Conservation (phyloP, 164 flowering plant species). For the Amborella trichopoda region DNA sequence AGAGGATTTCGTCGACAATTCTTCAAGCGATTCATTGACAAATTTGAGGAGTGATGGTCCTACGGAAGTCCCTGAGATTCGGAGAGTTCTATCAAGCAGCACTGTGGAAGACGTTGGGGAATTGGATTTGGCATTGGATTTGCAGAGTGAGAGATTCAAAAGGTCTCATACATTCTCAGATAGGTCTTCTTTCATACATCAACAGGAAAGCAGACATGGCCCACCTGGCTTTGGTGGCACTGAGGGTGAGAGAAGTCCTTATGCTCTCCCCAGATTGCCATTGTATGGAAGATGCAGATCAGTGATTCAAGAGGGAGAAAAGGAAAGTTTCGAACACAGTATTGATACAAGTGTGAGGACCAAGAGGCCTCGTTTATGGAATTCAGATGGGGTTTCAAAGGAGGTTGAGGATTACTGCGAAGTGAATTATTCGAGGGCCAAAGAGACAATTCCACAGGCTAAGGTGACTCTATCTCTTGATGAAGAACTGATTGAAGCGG, state of each 20-base stretch:
- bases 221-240: slow-evolving; percentile 15
- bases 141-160: slow-evolving; percentile 16
- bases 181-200: slow-evolving; percentile 14
- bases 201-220: slow-evolving; percentile 23
- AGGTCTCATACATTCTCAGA: slow-evolving; percentile 32
- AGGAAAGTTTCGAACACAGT: slow-evolving; percentile 38
- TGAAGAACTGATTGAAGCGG: slow-evolving; percentile 15
- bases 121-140: slow-evolving; percentile 10
- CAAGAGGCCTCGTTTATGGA: slow-evolving; percentile 58
- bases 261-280: background rate
- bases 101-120: slow-evolving; percentile 18
- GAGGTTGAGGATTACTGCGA: slow-evolving; percentile 18
- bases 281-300: slow-evolving; percentile 15
- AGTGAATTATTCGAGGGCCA: slow-evolving; percentile 19
- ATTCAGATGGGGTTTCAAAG: slow-evolving; percentile 18
- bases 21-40: slow-evolving; percentile 15
- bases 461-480: slow-evolving; percentile 14
- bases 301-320: slow-evolving; percentile 32
- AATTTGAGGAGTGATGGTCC: slow-evolving; percentile 13
- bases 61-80: slow-evolving; percentile 12
- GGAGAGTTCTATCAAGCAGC: slow-evolving; percentile 10
- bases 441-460: slow-evolving; percentile 12
- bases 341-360: slow-evolving; percentile 19
- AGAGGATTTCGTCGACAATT: slow-evolving; percentile 13
- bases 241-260: background rate